Evolutionary conservation across 805 yeast genomes (phyloP), one percentile per base, ranked within the genome.

Genomic region (Henningerozyma blattae): DNA sequence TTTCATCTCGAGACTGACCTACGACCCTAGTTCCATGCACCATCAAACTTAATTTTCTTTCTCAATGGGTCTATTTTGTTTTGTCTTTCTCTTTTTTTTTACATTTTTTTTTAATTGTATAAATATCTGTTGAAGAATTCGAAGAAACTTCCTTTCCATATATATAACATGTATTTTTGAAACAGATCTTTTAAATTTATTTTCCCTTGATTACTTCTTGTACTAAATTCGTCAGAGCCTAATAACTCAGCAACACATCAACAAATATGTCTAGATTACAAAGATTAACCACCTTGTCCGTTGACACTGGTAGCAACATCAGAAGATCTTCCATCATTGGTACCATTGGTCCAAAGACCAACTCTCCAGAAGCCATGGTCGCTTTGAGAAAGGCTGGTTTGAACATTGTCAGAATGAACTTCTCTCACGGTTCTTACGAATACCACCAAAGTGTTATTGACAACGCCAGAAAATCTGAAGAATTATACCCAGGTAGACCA

Each of bases 271-370:
- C 74, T 39, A 68, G 66, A 64, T 60, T 86, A 59, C 75, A 75
- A 57, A 87, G 95, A 95, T 73, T 87, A 63, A 69, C 84, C 52
- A 64, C 74, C 50, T 75, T 86, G 58, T 77, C 86, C 65, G 72
- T 72, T 47, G 74, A 78, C 52, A 93, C 94, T 42, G 81, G 80
- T 59, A 68, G 74, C 59, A 74, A 73, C 61, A 70, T 69, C 59
- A 86, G 98, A 68, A 85, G 95, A 64, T 81, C 95, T 42, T 82
- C 96, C 44, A 91, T 91, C 66, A 87, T 91, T 57, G 96, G 97
- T 62, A 91, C 98, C 50, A 91, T 91, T 64, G 98, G 98, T 54
- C 98, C 98, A 57, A 86, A 85, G 70, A 84, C 97, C 65, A 91
- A 91, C 76, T 63, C 68, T 51, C 87, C 79, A 47, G 95, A 87